Conservation (phyloP, 805 yeast species). For the Cyberlindnera maritima region DNA sequence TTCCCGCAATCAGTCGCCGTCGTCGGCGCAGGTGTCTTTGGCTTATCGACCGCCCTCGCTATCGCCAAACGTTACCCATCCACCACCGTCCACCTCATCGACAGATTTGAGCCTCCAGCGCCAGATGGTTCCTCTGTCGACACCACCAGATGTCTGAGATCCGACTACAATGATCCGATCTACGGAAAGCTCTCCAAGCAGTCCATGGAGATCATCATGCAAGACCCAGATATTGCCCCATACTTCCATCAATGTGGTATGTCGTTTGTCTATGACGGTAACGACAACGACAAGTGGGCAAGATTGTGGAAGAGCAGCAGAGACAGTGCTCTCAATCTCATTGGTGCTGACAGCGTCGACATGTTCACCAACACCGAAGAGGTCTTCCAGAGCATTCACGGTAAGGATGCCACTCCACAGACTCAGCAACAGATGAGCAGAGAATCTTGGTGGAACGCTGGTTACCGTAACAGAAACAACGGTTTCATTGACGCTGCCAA, state of each 20-base stretch:
- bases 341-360: slow-evolving; percentile 1
- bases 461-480: slow-evolving; percentile 11
- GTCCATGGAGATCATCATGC: slow-evolving; percentile 10
- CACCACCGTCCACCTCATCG: slow-evolving; percentile 11
- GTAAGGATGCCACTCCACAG: not conserved
- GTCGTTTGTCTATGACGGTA: slow-evolving; percentile 13
- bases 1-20: slow-evolving; percentile 31
- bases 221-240: slow-evolving; percentile 10
- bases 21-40: slow-evolving; percentile 49
- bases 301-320: slow-evolving; percentile 1
- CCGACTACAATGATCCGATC: slow-evolving; percentile 13
- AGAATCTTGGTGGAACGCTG: slow-evolving; percentile 20
- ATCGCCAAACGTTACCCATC: slow-evolving; percentile 14
- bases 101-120: slow-evolving; percentile 20
- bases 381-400: slow-evolving; percentile 11
- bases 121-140: slow-evolving; percentile 19
- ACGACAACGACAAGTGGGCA: slow-evolving; percentile 6
- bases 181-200: slow-evolving; percentile 12
- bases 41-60: slow-evolving; percentile 40
- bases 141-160: slow-evolving; percentile 16
- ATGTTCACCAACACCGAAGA: not conserved
- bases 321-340: not conserved
- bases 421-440: slow-evolving; percentile 14
- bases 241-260: slow-evolving; percentile 18
- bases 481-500: slow-evolving; percentile 19